Evolutionary conservation across 2,329 filamentous ascomycete genomes (phyloP), one percentile per base, ranked within the genome.

Genomic region (Graphilbum sp.): DNA sequence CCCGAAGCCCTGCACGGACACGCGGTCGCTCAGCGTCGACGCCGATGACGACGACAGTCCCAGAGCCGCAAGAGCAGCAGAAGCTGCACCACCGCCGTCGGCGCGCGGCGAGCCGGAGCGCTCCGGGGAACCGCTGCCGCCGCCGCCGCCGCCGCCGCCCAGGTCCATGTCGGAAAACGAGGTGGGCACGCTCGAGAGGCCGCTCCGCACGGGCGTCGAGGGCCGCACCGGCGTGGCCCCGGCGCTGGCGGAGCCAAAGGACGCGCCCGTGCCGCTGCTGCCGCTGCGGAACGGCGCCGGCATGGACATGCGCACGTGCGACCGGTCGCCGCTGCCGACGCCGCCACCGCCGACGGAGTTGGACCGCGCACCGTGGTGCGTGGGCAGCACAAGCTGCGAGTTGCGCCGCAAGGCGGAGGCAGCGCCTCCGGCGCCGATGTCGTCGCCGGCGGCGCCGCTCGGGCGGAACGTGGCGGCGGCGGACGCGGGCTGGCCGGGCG

Each of bases 291-390:
- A 57, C 47, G 71, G 63, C 17, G 71, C 69, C 13, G 82, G 84
- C 77, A 88, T 81, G 2, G 84, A 88, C 79, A 88, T 86, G 44
- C 84, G 77, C 41, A 72, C 64, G 33, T 75, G 63, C 36, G 67
- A 62, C 48, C 72, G 74, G 51, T 83, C 79, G 60, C 41, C 15
- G 11, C 7, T 41, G 65, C 53, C 42, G 38, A 30, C 20, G 43
- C 23, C 4, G 17, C 15, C 24, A 25, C 67, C 60, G 46, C 64
- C 58, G 34, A 69, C 58, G 24, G 76, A 72, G 37, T 52, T 63
- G 8, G 73, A 72, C 34, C 73, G 62, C n/a, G 11, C 23, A 6
- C 16, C 4, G 29, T 15, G 5, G 21, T 59, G 52, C 29, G 56
- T 43, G 41, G 64, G 63, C 10, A 64, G 41, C 1, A 63, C 51